Evolutionary conservation across 169 alveolate genomes (phyloP), one percentile per base, ranked within the genome.

Genomic region (Cryptosporidium ryanae): DNA sequence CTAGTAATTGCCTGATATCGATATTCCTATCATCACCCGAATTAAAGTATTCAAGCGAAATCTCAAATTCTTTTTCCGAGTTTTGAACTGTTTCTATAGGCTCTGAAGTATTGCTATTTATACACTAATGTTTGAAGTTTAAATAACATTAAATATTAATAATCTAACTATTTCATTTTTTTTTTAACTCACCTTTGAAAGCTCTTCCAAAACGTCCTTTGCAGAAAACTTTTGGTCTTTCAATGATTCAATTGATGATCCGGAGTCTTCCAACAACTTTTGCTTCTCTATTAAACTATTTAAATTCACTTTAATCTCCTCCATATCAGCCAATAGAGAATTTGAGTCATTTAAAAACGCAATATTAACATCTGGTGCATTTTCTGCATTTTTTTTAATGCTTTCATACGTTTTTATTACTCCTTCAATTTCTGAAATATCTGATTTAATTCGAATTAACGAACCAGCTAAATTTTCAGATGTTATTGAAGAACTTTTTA

Each of bases 1-100:
- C 89, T 49, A 91, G 64, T 3, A 91, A 66, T 82, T 91, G 82
- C 15, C 64, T 61, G 18, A 82, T 66, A 25, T 91, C 90, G 31
- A 91, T 59, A 21, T 54, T 82, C 44, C 48, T 84, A 44, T 82
- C 91, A 23, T 71, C 31, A 48, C 29, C 34, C 52, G 54, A 64
- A n/a, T 66, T 68, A 8, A 82, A 17, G 18, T 71, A 76, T 43
- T 59, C 71, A 21, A 76, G 57, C 4, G 87, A 76, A n/a, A 76
- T 34, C 25, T 76, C 87, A 31, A 61, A 34, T 34, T 76, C 87
- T 59, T 59, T 21, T 25, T 76, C 44, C 12, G 7, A 13, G 27
- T 38, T 31, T 32, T 76, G 3, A 61, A 27, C 4, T 25, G 12
- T 8, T 23, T 31, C 29, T 15, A 8, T 61, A 23, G 15, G 48